Evolutionary conservation across 306 rosid genomes (phyloP).

Genomic region (Prunus fruticosa): DNA sequence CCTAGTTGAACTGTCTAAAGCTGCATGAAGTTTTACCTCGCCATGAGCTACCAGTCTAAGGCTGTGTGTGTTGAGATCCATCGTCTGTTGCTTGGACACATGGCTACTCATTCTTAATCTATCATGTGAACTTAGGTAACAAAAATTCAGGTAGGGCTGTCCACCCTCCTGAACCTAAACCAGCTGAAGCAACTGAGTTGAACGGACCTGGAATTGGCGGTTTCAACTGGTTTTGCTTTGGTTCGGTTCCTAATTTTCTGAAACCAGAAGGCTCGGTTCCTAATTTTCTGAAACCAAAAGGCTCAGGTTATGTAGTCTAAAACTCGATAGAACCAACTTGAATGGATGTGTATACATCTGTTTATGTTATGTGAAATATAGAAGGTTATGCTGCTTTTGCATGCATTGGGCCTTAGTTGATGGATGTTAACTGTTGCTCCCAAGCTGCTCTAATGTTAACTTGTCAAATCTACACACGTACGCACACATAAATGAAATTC

Average conservation of each 20-base stretch:
- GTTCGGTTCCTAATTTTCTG: background rate
- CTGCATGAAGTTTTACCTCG: background rate
- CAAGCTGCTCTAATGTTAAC: background rate
- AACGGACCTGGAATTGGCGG: background rate
- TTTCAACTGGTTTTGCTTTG: background rate
- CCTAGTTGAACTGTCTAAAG: background rate
- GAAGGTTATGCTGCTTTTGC: background rate
- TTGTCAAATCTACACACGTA: background rate
- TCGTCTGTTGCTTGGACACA: too few relatives aligned
- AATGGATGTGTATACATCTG: background rate
- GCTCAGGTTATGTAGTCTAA: background rate
- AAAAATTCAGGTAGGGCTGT: background rate
- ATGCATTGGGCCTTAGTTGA: background rate
- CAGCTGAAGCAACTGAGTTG: background rate
- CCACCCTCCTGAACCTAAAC: background rate
- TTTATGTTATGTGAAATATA: background rate
- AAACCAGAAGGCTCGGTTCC: too few relatives aligned
- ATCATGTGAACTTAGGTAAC: background rate
- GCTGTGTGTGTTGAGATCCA: background rate
- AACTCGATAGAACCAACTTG: background rate
- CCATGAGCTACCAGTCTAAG: background rate
- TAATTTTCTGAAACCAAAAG: conserved; percentile 7
- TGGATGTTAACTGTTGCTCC: background rate
- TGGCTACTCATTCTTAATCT: too few relatives aligned
- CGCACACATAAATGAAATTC: background rate